A percentile compares a stretch with the other conserved stretches of the same genome.
Conservation (phyloP, 1,284 basidiomycete genomes). For the Leccinum proximum region DNA sequence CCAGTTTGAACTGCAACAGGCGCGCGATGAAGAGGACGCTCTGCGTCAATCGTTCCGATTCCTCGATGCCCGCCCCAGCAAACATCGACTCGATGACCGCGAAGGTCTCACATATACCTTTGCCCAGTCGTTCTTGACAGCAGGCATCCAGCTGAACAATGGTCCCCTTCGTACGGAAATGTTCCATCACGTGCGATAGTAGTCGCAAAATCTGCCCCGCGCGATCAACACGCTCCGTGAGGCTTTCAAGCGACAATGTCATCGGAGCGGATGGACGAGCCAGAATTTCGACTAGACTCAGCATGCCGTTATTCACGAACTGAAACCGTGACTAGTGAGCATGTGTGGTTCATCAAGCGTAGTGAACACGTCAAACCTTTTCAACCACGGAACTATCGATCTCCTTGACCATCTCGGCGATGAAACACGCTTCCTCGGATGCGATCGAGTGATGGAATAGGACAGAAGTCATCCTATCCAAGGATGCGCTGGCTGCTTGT, state of each 20-base stretch:
- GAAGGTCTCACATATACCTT: conserved; percentile 44
- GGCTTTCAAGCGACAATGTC: conserved; percentile 26
- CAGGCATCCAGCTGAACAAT: conserved; percentile 48
- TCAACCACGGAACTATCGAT: conserved; percentile 60
- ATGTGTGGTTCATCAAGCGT: not conserved
- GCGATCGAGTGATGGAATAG: conserved; percentile 70
- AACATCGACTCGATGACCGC: conserved; percentile 39
- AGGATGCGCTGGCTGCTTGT: conserved; percentile 48
- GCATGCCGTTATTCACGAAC: conserved; percentile 76
- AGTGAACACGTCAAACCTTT: conserved; percentile 44
- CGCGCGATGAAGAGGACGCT: conserved; percentile 53
- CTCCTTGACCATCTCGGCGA: conserved; percentile 73
- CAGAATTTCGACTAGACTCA: conserved; percentile 59
- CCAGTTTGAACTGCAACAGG: conserved; percentile 68
- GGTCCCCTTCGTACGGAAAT: conserved; percentile 44
- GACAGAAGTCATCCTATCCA: conserved; percentile 61
- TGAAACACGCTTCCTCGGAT: conserved; percentile 74
- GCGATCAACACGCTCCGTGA: conserved; percentile 43
- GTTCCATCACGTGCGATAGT: conserved; percentile 63
- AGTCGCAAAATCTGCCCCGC: conserved; percentile 69
- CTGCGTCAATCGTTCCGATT: conserved; percentile 24
- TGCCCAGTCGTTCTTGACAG: conserved; percentile 56
- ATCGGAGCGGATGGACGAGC: conserved; percentile 32
- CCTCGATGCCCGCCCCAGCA: conserved; percentile 15
- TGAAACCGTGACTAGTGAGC: conserved; percentile 25